phyloP scores from a whole-genome alignment of 768 basidiomycete genomes.

The Pholiota microspora region DNA sequence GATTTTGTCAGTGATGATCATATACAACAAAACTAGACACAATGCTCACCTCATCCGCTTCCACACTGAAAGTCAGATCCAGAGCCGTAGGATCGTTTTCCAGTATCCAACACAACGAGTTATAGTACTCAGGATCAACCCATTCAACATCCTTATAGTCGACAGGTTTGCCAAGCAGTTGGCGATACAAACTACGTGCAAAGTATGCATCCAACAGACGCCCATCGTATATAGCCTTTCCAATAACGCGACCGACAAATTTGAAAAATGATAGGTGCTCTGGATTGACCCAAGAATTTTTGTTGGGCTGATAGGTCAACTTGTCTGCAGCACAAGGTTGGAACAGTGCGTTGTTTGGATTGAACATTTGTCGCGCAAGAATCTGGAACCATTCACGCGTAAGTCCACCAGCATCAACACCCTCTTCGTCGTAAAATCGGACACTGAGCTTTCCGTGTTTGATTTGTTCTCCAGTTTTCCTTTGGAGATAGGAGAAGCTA shows the following conservation, averaged over 20 bases:
- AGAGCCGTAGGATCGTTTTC: constrained; percentile 89
- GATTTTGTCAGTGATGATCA: constrained; percentile 14
- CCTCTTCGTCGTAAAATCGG: constrained; percentile 95
- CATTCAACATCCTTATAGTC: constrained; percentile 97
- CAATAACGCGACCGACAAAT: constrained; percentile 96
- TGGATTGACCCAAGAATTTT: constrained; percentile 90
- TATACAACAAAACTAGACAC: not conserved
- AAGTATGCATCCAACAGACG: constrained; percentile 97
- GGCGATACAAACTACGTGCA: constrained; percentile 93
- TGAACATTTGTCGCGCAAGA: constrained; percentile 97
- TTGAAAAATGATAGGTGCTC: constrained; percentile 98
- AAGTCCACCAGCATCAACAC: constrained; percentile 97
- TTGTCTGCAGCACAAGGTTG: constrained; percentile 96
- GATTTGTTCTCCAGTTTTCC: constrained; percentile 92
- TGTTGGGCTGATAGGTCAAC: constrained; percentile 94
- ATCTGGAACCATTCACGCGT: constrained; percentile 99
- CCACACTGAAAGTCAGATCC: constrained; percentile 92
- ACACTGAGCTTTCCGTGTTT: constrained; percentile 97
- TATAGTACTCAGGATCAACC: constrained; percentile 98
- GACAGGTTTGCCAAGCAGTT: constrained; percentile 90
- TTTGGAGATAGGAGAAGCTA: constrained; percentile 88
- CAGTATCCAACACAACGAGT: constrained; percentile 95
- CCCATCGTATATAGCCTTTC: constrained; percentile 96
- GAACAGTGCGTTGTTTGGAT: constrained; percentile 97
- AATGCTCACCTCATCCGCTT: constrained; percentile 83